Percentiles rank a stretch among this genome's conserved stretches.
Conservation (phyloP, 495 filamentous ascomycete species). For the Aspergillus saccharolyticus region DNA sequence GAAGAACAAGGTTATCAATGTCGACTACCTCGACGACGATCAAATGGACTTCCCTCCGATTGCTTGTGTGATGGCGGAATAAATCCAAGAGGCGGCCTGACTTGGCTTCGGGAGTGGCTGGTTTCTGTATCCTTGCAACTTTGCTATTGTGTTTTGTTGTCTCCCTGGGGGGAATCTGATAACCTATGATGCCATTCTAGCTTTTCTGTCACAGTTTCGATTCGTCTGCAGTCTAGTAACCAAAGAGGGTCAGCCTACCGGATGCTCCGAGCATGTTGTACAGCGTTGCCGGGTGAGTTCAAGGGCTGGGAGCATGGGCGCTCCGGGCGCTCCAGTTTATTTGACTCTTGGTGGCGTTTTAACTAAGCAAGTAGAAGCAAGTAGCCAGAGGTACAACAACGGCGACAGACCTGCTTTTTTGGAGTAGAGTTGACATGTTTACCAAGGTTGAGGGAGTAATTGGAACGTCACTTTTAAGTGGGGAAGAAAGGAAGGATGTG, state of each 20-base stretch:
- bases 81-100: neutral
- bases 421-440: neutral
- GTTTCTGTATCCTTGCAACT: neutral
- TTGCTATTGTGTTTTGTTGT: neutral
- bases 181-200: neutral
- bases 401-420: neutral
- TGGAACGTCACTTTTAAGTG: neutral
- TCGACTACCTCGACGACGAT: slow-evolving; percentile 39
- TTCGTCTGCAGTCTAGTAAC: neutral
- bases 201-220: neutral
- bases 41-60: slow-evolving; percentile 32
- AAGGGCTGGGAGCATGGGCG: neutral
- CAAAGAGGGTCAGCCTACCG: neutral
- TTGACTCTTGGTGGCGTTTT: neutral
- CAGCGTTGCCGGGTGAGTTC: neutral
- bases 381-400: neutral
- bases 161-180: neutral
- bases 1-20: slow-evolving; percentile 28
- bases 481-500: too few relatives aligned
- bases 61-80: slow-evolving; percentile 1
- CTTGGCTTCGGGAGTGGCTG: neutral
- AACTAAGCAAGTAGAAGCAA: neutral
- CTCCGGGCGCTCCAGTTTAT: neutral
- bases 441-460: neutral
- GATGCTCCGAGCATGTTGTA: neutral